Percentiles rank a stretch among this genome's conserved stretches.
Evolutionary conservation across 495 filamentous ascomycete genomes (phyloP).

Genomic region (Usnea hakonensis): DNA sequence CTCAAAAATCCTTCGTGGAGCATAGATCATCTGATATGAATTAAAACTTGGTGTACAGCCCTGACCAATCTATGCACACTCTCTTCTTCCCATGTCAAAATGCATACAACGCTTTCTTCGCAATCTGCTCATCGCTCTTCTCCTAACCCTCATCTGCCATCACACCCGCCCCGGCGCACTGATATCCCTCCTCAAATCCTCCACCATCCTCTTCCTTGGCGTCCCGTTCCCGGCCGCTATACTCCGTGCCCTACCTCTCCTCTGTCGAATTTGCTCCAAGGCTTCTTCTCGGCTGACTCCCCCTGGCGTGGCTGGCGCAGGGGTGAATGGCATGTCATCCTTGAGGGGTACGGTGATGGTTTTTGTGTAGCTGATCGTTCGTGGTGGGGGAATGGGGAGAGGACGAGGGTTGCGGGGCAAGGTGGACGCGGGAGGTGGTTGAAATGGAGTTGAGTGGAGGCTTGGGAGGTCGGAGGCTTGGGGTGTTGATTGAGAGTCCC

Average conservation of each 20-base stretch:
- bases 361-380: constrained; percentile 20
- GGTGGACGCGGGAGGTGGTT: constrained; percentile 13
- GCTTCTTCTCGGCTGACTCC: constrained; percentile 45
- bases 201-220: constrained; percentile 19
- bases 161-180: constrained; percentile 22
- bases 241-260: constrained; percentile 41
- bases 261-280: constrained; percentile 43
- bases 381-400: constrained; percentile 13
- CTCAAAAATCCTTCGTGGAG: not conserved
- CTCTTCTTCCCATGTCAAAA: not conserved
- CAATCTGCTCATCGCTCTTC: not conserved
- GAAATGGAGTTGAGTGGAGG: constrained; percentile 10
- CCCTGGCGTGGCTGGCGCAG: constrained; percentile 29
- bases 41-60: too few species aligned
- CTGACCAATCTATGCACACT: not conserved
- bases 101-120: not conserved
- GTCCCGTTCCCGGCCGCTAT: constrained; percentile 32
- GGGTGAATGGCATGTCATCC: constrained; percentile 12
- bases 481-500: constrained; percentile 23
- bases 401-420: constrained; percentile 21
- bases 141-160: not conserved
- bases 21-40: too few species aligned
- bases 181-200: constrained; percentile 20
- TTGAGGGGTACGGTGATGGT: constrained; percentile 27
- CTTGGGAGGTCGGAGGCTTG: constrained; percentile 11